These are phyloP conservation scores for Limnomonas spitsbergensis DNA, from an alignment of 139 green algal species.

Conservation along the genomic window DNA sequence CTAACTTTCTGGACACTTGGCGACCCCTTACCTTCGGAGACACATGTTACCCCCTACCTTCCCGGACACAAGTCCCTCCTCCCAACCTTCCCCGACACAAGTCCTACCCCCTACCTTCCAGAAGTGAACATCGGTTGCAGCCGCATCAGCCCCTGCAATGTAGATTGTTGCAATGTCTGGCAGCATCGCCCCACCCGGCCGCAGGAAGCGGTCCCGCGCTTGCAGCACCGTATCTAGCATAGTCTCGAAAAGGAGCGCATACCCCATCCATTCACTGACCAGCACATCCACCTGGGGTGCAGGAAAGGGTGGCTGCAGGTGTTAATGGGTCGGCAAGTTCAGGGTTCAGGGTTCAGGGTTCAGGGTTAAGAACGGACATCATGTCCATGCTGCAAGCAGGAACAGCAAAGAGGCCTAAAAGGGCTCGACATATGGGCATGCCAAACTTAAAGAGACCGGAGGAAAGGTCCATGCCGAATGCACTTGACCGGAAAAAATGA, in stretches of 20 bases:
- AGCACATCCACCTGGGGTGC: constrained; percentile 79
- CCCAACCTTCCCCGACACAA: too few relatives aligned
- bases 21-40: too few relatives aligned
- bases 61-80: too few relatives aligned
- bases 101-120: constrained; percentile 53
- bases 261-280: constrained; percentile 98
- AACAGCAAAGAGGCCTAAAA: too few relatives aligned
- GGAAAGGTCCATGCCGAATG: too few relatives aligned
- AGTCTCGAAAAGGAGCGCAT: constrained; percentile 94
- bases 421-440: neutral
- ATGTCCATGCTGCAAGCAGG: too few relatives aligned
- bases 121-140: constrained; percentile 61
- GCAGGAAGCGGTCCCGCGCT: constrained; percentile 44
- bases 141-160: constrained; percentile 59
- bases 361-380: too few relatives aligned
- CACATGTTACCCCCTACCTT: too few relatives aligned
- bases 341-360: too few relatives aligned
- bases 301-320: neutral
- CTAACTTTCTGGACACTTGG: too few relatives aligned
- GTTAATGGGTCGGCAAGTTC: too few relatives aligned
- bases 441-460: neutral
- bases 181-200: constrained; percentile 84
- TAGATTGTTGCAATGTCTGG: constrained; percentile 79
- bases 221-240: constrained; percentile 87
- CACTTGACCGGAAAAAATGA: too few relatives aligned